Percentiles rank a stretch among this genome's conserved stretches.
These are phyloP conservation scores for Pleurotus tuoliensis DNA, from an alignment of 768 basidiomycete species.

Conservation along the genomic window DNA sequence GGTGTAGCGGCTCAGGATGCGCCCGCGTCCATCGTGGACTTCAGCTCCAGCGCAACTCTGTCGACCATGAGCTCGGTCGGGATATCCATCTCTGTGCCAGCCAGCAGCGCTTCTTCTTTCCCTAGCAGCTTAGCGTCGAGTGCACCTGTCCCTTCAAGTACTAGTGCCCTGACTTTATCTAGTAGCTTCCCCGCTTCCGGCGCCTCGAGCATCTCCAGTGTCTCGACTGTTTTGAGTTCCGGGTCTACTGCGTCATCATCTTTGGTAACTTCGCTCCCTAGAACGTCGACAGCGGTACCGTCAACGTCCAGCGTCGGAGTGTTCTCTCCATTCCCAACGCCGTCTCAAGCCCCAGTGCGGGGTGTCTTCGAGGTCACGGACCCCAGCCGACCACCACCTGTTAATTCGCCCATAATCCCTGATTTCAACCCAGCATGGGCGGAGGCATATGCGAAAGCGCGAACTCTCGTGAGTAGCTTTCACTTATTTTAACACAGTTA, in stretches of 20 bases:
- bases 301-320: slow-evolving; percentile 32
- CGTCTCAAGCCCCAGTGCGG: slow-evolving; percentile 49
- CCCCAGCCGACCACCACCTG: slow-evolving; percentile 55
- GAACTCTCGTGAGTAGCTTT: slow-evolving; percentile 38
- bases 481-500: neutral
- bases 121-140: neutral
- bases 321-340: slow-evolving; percentile 63
- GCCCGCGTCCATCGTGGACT: neutral
- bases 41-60: neutral
- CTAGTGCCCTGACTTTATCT: neutral
- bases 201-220: neutral
- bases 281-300: neutral
- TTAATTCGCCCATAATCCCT: slow-evolving; percentile 36
- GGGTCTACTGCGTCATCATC: neutral
- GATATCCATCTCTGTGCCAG: neutral
- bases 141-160: too few species aligned
- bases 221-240: neutral
- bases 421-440: slow-evolving; percentile 57
- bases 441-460: slow-evolving; percentile 55
- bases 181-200: neutral
- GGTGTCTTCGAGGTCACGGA: slow-evolving; percentile 51
- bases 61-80: neutral
- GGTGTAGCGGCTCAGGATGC: neutral
- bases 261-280: neutral
- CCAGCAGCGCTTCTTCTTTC: neutral